Conservation (phyloP, 805 yeast genomes). For the Danielia reshetovae region DNA sequence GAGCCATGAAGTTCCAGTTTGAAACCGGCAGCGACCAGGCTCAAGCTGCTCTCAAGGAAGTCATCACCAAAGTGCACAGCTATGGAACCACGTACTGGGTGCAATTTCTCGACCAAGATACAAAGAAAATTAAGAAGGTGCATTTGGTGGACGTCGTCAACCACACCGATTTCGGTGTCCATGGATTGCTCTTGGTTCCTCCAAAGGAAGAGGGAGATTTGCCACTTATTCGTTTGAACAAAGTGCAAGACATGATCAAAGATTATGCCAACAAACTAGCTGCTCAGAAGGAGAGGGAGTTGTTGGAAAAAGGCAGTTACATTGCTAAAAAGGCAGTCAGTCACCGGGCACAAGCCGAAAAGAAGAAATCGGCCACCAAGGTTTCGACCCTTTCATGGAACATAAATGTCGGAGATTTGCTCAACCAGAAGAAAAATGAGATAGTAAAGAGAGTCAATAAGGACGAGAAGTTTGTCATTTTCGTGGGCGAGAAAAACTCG, state of each 20-base stretch:
- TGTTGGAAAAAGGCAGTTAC: constrained; percentile 31
- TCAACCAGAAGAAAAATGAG: constrained; percentile 51
- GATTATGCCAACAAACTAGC: constrained; percentile 31
- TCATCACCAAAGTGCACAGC: constrained; percentile 21
- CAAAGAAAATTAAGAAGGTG: constrained; percentile 18
- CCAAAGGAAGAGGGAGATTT: constrained; percentile 15
- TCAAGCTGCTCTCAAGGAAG: constrained; percentile 21
- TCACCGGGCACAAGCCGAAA: constrained; percentile 28
- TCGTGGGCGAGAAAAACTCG: constrained; percentile 21
- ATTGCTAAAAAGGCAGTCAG: constrained; percentile 26
- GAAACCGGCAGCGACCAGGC: constrained; percentile 26
- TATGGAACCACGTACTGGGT: constrained; percentile 21
- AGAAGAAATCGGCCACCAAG: constrained; percentile 41
- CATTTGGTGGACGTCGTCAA: constrained; percentile 33
- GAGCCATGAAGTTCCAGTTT: constrained; percentile 17
- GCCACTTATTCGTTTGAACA: constrained; percentile 27
- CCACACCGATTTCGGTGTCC: constrained; percentile 19
- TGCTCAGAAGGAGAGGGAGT: constrained; percentile 23
- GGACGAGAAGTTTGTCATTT: constrained; percentile 35
- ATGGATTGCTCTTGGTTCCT: constrained; percentile 24
- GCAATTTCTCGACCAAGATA: constrained; percentile 22
- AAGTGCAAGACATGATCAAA: constrained; percentile 30
- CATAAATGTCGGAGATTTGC: constrained; percentile 49
- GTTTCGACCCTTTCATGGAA: constrained; percentile 53
- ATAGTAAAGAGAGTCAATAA: constrained; percentile 41